A percentile compares a stretch with the other conserved stretches of the same genome.
Evolutionary conservation across 371 early-diverging fungal species (phyloP).

Genomic region (Mortierella sp.): DNA sequence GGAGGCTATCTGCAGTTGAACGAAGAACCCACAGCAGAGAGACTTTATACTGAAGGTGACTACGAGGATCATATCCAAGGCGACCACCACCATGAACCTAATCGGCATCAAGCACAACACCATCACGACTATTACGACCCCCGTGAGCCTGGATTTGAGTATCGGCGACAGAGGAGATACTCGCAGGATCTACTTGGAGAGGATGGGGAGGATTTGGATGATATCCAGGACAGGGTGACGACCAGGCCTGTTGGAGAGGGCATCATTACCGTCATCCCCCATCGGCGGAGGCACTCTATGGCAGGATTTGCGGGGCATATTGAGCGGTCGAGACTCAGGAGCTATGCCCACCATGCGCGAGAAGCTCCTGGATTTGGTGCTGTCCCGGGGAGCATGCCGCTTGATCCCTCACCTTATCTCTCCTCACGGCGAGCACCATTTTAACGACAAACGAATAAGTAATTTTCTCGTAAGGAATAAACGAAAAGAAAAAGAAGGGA

Average conservation of each 20-base stretch:
- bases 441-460: not conserved
- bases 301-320: constrained; percentile 38
- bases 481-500: not conserved
- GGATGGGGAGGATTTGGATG: constrained; percentile 34
- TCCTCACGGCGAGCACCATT: not conserved
- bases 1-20: constrained; percentile 24
- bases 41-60: not conserved
- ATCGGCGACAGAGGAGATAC: constrained; percentile 25
- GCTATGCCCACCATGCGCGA: constrained; percentile 22
- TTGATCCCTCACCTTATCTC: constrained; percentile 2
- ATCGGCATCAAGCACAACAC: not conserved
- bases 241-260: constrained; percentile 52
- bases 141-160: constrained; percentile 37
- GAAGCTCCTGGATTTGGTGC: constrained; percentile 9
- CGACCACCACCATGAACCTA: not conserved
- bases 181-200: constrained; percentile 25
- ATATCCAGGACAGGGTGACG: constrained; percentile 43
- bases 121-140: constrained; percentile 24
- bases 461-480: not conserved
- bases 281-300: constrained; percentile 48
- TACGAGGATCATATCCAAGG: not conserved
- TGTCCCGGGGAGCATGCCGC: constrained; percentile 27
- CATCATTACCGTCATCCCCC: constrained; percentile 48
- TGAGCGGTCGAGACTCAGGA: constrained; percentile 29
- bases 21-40: not conserved